Evolutionary conservation across 2,329 filamentous ascomycete genomes (phyloP).

Genomic region (Passalora sequoiae): DNA sequence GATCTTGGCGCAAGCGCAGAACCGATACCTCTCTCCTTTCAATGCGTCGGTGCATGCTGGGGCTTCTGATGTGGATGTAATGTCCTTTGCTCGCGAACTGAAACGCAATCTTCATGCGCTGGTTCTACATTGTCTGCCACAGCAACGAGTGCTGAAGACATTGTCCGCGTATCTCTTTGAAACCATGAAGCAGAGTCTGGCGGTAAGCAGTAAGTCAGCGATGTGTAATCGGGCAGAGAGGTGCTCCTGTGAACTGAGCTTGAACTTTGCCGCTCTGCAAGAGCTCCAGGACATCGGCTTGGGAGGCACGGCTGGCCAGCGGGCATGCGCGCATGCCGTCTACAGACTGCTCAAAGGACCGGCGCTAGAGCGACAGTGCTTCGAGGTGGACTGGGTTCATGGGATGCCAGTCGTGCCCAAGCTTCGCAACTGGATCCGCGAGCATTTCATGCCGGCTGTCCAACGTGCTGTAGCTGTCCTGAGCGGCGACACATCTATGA

Average conservation of each 20-base stretch:
- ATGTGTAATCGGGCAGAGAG: conserved; percentile 42
- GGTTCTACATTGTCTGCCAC: conserved; percentile 27
- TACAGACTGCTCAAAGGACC: conserved; percentile 60
- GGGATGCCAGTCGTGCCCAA: conserved; percentile 54
- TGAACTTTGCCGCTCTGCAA: conserved; percentile 22
- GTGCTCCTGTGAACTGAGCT: conserved; percentile 24
- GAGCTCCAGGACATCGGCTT: conserved; percentile 59
- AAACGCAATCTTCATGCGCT: conserved; percentile 24
- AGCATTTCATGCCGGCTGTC: conserved; percentile 60
- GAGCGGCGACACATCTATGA: conserved; percentile 20
- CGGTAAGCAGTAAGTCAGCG: conserved; percentile 12
- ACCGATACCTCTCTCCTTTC: conserved; percentile 26
- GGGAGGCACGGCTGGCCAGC: conserved; percentile 63
- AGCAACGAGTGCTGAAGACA: conserved; percentile 25
- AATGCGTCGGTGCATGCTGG: background rate
- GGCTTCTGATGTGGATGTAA: background rate
- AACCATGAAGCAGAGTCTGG: conserved; percentile 22
- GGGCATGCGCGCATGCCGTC: conserved; percentile 67
- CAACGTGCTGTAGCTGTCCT: conserved; percentile 45
- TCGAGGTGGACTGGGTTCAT: conserved; percentile 54
- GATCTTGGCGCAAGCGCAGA: conserved; percentile 35
- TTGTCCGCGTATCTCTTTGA: conserved; percentile 24
- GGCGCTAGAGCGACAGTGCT: conserved; percentile 54
- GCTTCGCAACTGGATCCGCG: conserved; percentile 63
- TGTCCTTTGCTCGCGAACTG: conserved; percentile 7